These are phyloP conservation scores for Candida maesae DNA, from an alignment of 805 yeast genomes.

Conservation along the genomic window DNA sequence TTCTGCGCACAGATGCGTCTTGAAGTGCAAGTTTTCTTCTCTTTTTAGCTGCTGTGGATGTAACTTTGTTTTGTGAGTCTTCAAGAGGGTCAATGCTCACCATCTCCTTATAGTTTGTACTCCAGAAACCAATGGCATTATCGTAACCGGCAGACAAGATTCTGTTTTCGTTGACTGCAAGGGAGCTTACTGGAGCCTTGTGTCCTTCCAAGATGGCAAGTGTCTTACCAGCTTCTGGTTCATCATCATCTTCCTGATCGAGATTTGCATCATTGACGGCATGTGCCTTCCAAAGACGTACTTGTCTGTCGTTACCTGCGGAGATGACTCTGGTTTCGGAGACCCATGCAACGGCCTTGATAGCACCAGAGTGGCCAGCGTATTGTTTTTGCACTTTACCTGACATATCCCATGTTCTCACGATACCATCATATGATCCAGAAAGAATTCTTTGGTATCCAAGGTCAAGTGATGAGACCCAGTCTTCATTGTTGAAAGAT, in stretches of 20 bases:
- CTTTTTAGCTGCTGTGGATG: constrained; percentile 80
- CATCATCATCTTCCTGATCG: constrained; percentile 40
- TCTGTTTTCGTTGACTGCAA: constrained; percentile 52
- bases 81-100: constrained; percentile 50
- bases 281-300: constrained; percentile 82
- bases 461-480: constrained; percentile 72
- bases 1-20: constrained; percentile 71
- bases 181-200: constrained; percentile 75
- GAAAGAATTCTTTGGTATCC: constrained; percentile 56
- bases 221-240: constrained; percentile 65
- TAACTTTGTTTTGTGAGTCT: constrained; percentile 43
- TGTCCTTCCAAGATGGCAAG: constrained; percentile 88
- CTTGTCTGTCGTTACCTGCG: constrained; percentile 84
- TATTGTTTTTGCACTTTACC: constrained; percentile 80
- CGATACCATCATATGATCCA: constrained; percentile 94
- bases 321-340: constrained; percentile 72
- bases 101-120: constrained; percentile 82
- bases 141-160: constrained; percentile 87
- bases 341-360: constrained; percentile 78
- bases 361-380: constrained; percentile 85
- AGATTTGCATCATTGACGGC: constrained; percentile 27
- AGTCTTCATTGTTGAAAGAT: constrained; percentile 87
- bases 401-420: constrained; percentile 78
- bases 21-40: constrained; percentile 79
- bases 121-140: constrained; percentile 80